Conservation (phyloP, 2,329 filamentous ascomycete species). For the Phyllosticta ampelicida region DNA sequence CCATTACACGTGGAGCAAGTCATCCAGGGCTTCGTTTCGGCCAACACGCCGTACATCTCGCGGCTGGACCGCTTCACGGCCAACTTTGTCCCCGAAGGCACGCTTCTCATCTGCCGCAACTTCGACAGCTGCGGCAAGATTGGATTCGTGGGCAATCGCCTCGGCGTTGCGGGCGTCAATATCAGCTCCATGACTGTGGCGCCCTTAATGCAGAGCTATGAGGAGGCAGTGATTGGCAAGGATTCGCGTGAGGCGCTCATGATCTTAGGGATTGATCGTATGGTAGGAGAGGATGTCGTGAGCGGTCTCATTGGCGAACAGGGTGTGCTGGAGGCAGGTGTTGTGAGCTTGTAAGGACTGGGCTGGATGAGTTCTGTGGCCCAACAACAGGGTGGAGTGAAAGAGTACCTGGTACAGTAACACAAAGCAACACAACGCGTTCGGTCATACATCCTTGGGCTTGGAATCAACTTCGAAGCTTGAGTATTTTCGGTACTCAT, state of each 20-base stretch:
- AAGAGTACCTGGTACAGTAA: not conserved
- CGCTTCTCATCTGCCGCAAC: constrained; percentile 67
- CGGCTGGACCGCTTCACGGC: constrained; percentile 64
- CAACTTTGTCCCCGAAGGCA: constrained; percentile 62
- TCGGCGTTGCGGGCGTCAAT: constrained; percentile 63
- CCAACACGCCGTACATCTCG: constrained; percentile 56
- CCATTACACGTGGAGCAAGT: constrained; percentile 35
- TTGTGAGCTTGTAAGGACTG: constrained; percentile 36
- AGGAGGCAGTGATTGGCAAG: constrained; percentile 11
- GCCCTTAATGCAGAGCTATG: constrained; percentile 36
- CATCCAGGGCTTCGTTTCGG: constrained; percentile 57
- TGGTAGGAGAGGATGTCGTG: constrained; percentile 47
- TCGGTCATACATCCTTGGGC: not conserved
- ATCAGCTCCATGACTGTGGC: constrained; percentile 72
- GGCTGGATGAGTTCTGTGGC: not conserved
- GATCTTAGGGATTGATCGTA: constrained; percentile 64
- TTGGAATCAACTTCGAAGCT: not conserved
- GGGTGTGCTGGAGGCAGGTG: constrained; percentile 42
- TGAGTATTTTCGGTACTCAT: not conserved
- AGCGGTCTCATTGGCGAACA: constrained; percentile 38
- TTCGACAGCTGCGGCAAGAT: constrained; percentile 77
- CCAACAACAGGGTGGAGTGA: not conserved
- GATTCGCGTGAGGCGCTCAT: constrained; percentile 55
- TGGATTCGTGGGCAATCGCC: constrained; percentile 60
- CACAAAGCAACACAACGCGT: not conserved